Evolutionary conservation across 2,329 filamentous ascomycete species (phyloP), one percentile per base, ranked within the genome.

Genomic region (Hypoxylon rubiginosum): DNA sequence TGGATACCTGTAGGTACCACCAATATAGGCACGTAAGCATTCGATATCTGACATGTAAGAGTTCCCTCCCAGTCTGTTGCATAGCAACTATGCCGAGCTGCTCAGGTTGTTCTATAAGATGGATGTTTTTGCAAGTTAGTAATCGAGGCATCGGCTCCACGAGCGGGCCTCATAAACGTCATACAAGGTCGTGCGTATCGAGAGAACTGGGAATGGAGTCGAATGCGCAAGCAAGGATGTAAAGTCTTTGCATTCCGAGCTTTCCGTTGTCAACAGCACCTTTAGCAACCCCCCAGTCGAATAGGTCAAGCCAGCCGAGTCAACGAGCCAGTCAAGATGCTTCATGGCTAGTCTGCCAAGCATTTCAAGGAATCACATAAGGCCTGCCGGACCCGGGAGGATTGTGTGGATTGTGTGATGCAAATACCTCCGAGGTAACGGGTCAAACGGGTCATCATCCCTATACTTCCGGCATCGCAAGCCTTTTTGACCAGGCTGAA

Each of bases 231-330:
- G 60, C 64, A 64, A 64, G 67, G 67, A 52, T 60, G 55, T 51
- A 49, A 24, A 50, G 17, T 63, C 6, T 30, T 17, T 41, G 30
- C 24, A 46, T 69, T 64, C 67, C 67, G 67, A 62, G 61, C 53
- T 49, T 67, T 69, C 67, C 67, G 67, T 62, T 50, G 24, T 64
- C 50, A 17, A 66, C 49, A 57, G 54, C 57, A 55, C 28, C 39
- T 39, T 43, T 54, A 5, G 39, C 39, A 43, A 36, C 21, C 46
- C 43, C 52, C 19, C 28, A 9, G 11, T 26, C 21, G 19, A 21
- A 19, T 1, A 36, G 53, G 45, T 51, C 39, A 46, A 65, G 34
- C 32, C n/a, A 59, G 49, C 32, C 48, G 19, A 59, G 50, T 46
- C 56, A 48, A n/a, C n/a, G 2, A 43, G 8, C 17, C 39, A 43